Conservation (phyloP, 768 basidiomycete genomes). For the Candolleomyces eurysporus region DNA sequence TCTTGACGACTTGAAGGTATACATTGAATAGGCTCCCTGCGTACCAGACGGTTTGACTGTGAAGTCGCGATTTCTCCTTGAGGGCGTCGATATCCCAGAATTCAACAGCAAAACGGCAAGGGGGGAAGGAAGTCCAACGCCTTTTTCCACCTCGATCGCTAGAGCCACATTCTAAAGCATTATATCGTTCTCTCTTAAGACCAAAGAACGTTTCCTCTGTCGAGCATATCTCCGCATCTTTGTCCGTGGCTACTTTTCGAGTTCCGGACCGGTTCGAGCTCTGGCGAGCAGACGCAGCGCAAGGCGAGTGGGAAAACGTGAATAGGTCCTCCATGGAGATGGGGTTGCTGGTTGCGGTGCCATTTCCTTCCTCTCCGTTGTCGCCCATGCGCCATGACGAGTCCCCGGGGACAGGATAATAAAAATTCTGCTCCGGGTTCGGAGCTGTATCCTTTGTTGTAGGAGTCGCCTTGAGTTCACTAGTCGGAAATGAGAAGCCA, state of each 20-base stretch:
- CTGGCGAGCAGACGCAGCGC: constrained; percentile 24
- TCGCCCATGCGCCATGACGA: constrained; percentile 78
- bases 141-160: constrained; percentile 44
- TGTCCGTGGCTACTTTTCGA: constrained; percentile 1
- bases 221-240: constrained; percentile 15
- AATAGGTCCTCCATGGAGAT: constrained; percentile 73
- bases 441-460: constrained; percentile 6
- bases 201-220: constrained; percentile 66
- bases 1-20: constrained; percentile 84
- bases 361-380: constrained; percentile 47
- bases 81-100: constrained; percentile 85
- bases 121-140: constrained; percentile 70
- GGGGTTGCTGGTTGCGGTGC: constrained; percentile 25
- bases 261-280: constrained; percentile 2
- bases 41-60: constrained; percentile 88
- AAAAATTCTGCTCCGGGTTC: constrained; percentile 33
- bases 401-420: constrained; percentile 66
- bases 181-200: constrained; percentile 44
- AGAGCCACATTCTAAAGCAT: constrained; percentile 39
- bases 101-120: constrained; percentile 84
- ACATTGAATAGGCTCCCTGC: constrained; percentile 87
- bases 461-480: constrained; percentile 30
- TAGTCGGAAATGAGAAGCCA: constrained; percentile 54
- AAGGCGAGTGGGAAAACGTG: constrained; percentile 32
- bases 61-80: constrained; percentile 79